Percentiles rank a stretch among this genome's conserved stretches.
phyloP scores from a whole-genome alignment of 176 grass and related monocot genomes.

The Zizania latifolia region DNA sequence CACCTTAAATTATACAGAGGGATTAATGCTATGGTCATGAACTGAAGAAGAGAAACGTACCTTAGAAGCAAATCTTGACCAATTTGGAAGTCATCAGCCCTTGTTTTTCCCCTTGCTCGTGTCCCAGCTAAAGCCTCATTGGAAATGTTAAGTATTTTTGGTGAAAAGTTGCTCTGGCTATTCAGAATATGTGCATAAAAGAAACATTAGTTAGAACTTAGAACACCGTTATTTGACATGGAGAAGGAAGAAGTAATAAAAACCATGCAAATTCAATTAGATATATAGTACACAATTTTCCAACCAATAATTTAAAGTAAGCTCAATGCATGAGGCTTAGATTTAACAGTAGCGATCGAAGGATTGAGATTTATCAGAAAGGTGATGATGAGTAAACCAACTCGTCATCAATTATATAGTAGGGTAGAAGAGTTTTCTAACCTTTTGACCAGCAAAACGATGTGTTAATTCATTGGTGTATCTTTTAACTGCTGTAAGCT shows the following conservation, averaged over 20 bases:
- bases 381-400: no score
- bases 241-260: background rate
- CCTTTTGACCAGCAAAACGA: no score
- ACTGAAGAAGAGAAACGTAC: slow-evolving; percentile 30
- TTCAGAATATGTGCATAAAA: slow-evolving; percentile 71
- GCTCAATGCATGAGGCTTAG: background rate
- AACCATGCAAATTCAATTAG: background rate
- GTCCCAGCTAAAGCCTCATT: slow-evolving; percentile 97
- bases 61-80: slow-evolving; percentile 92
- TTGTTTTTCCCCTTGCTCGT: slow-evolving; percentile 70
- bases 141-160: slow-evolving; percentile 83
- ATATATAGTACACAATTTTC: background rate
- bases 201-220: slow-evolving; percentile 55
- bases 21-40: background rate
- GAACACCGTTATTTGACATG: background rate
- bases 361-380: no score
- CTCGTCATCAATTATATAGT: no score
- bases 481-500: no score
- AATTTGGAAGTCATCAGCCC: slow-evolving; percentile 63
- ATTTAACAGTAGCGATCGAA: no score
- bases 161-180: slow-evolving; percentile 99
- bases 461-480: no score
- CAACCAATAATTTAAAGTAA: background rate
- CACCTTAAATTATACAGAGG: background rate
- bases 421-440: no score